Base-by-base conservation (phyloP, 225 moss, liverwort and hornwort genomes). In the Sphagnum tenellum region DNA sequence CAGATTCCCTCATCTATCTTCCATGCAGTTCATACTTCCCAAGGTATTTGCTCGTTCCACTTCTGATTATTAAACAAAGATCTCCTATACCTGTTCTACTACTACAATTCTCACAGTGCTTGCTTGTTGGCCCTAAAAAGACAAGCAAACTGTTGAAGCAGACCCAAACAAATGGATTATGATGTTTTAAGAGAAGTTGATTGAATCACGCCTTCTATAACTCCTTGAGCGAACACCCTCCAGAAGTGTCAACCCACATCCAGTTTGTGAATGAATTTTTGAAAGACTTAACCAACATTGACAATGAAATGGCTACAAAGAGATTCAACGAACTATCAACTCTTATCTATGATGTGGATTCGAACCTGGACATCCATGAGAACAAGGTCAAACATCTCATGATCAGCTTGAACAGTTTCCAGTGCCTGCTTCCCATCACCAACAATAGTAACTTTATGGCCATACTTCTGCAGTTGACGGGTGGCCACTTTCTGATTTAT, bases 401-500 rank as follows among this genome's bases (percentile, higher is more conserved):
- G 81, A 29, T 68, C 55, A 4, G 12, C 46, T n/a, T 48, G 73
- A 64, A 82, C 51, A n/a, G 72, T 48, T 13, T 82, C 69, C 62
- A 82, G 61, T 10, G 81, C 81, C 64, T 82, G 77, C 45, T 74
- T 61, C 49, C 81, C 81, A 55, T 82, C 81, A 45, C 72, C 77
- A 11, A 82, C 81, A 47, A 82, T 70, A 8, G 68, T 64, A 45
- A 78, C 81, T 5, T 9, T 5, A 5, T 6, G 7, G 14, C 89
- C 89, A 74, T 79, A 70, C 54, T 81, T 84, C 63, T 79, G 79
- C 47, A 89, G 86, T 72, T 83, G 89, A 9, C 79, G 75, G 60
- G 70, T 81, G 47, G 89, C 89, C 11, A 89, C 82, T 69, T 79
- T 89, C 48, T 89, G 89, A 68, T 89, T 89, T 45, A 89, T 78